These are phyloP conservation scores for Maudiozyma barnettii DNA, from an alignment of 805 yeast genomes.

Conservation along the genomic window DNA sequence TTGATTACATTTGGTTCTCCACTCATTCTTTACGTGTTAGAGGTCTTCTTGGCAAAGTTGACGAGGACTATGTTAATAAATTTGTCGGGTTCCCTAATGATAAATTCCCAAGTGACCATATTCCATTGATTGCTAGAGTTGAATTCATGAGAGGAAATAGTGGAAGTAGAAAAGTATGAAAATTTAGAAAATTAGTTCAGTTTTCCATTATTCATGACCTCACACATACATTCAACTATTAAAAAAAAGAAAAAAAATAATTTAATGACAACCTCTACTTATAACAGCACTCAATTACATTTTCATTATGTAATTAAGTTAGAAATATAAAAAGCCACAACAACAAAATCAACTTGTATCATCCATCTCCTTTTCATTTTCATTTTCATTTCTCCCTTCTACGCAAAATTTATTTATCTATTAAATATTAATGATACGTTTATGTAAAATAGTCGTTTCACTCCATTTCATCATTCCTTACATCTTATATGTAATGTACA, in stretches of 20 bases:
- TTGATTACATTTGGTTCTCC: conserved; percentile 94
- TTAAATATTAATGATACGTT: conserved; percentile 2
- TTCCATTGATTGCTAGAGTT: conserved; percentile 75
- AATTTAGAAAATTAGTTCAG: background rate
- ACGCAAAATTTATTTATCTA: background rate
- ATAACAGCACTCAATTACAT: background rate
- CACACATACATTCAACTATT: background rate
- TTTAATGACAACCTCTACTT: background rate
- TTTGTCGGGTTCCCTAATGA: conserved; percentile 91
- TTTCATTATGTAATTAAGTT: background rate
- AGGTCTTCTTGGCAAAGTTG: conserved; percentile 80
- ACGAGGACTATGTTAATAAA: conserved; percentile 61
- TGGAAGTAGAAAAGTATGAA: conserved; percentile 25
- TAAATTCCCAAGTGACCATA: conserved; percentile 89
- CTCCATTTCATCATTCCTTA: background rate
- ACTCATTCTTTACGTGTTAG: conserved; percentile 70
- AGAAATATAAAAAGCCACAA: too few species aligned
- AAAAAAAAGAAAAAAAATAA: background rate
- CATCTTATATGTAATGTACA: background rate
- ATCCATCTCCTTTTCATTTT: background rate
- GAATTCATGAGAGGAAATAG: conserved; percentile 46
- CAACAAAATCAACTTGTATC: background rate
- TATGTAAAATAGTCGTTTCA: conserved; percentile 2
- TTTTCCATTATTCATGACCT: background rate
- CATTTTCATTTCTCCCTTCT: background rate